Percentiles rank a stretch among this genome's conserved stretches.
Conservation (phyloP, 1,284 basidiomycete genomes). For the Ganoderma lucidum region DNA sequence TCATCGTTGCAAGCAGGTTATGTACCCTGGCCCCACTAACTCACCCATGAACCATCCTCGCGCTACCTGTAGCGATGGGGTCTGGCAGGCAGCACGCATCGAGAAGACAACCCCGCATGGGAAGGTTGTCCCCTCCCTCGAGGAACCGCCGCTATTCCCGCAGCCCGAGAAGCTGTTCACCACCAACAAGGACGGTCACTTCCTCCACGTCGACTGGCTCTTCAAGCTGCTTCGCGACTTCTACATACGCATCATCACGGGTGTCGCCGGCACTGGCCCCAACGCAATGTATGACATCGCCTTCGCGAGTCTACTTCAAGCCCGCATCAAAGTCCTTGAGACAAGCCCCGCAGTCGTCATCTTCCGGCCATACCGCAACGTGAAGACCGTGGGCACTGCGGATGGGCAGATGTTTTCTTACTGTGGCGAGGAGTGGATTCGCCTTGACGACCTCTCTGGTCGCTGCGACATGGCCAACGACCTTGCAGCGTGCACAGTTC, state of each 20-base stretch:
- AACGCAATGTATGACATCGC: constrained; percentile 2
- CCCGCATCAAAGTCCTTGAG: background rate
- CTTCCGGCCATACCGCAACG: background rate
- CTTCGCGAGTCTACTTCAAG: background rate
- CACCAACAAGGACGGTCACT: background rate
- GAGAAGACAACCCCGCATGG: background rate
- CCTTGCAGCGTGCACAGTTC: no score
- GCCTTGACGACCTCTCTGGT: background rate
- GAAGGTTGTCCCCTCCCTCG: background rate
- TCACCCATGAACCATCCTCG: constrained; percentile 9
- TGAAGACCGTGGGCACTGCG: background rate
- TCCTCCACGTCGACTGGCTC: constrained; percentile 7
- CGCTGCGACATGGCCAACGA: no score
- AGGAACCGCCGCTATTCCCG: constrained; percentile 13
- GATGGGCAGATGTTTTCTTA: background rate
- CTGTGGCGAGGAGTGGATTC: background rate
- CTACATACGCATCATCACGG: background rate
- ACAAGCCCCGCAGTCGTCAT: background rate
- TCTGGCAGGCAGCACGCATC: background rate
- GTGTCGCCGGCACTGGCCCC: background rate
- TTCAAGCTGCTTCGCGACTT: background rate
- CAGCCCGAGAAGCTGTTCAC: constrained; percentile 13
- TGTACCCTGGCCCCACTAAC: constrained; percentile 13
- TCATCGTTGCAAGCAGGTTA: constrained; percentile 19
- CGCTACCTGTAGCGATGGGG: constrained; percentile 13